Percentiles rank a stretch among this genome's conserved stretches.
phyloP scores from a whole-genome alignment of 2,329 filamentous ascomycete genomes.

The Alternaria sp. region DNA sequence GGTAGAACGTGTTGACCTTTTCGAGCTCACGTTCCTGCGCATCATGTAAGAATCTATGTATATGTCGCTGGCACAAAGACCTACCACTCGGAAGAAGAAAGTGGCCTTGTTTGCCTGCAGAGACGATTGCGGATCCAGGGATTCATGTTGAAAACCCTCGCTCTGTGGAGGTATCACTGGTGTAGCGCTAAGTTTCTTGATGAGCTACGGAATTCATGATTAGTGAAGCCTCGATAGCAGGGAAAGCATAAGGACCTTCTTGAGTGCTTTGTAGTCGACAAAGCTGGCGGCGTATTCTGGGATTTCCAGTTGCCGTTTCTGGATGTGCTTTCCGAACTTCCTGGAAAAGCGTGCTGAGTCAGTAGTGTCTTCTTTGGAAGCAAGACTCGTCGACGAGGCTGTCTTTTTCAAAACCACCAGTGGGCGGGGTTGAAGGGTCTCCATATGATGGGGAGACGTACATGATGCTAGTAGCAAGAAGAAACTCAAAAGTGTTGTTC shows the following conservation, averaged over 20 bases:
- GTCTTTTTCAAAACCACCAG: conserved; percentile 41
- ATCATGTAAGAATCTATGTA: conserved; percentile 9
- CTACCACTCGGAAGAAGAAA: conserved; percentile 96
- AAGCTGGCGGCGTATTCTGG: conserved; percentile 99
- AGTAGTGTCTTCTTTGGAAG: conserved; percentile 47
- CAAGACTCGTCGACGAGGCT: conserved; percentile 43
- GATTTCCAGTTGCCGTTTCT: conserved; percentile 98
- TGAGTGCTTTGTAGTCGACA: conserved; percentile 98
- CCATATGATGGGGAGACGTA: conserved; percentile 47
- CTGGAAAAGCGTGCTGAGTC: conserved; percentile 59
- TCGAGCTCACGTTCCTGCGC: conserved; percentile 90
- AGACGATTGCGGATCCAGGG: conserved; percentile 79
- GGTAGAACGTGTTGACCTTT: conserved; percentile 97
- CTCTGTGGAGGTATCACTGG: conserved; percentile 81
- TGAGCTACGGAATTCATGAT: conserved; percentile 69
- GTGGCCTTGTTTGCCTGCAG: conserved; percentile 97
- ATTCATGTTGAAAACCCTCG: conserved; percentile 57
- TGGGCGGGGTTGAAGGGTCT: conserved; percentile 37
- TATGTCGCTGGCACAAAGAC: conserved; percentile 31
- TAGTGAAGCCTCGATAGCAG: conserved; percentile 5
- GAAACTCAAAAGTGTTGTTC: conserved; percentile 24
- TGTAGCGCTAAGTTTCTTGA: conserved; percentile 95
- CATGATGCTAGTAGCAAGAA: conserved; percentile 41
- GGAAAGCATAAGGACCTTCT: conserved; percentile 72
- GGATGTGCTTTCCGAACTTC: conserved; percentile 99